Base-by-base conservation (phyloP, 1,284 basidiomycete species). In the Erythrobasidium hasegawianum region DNA sequence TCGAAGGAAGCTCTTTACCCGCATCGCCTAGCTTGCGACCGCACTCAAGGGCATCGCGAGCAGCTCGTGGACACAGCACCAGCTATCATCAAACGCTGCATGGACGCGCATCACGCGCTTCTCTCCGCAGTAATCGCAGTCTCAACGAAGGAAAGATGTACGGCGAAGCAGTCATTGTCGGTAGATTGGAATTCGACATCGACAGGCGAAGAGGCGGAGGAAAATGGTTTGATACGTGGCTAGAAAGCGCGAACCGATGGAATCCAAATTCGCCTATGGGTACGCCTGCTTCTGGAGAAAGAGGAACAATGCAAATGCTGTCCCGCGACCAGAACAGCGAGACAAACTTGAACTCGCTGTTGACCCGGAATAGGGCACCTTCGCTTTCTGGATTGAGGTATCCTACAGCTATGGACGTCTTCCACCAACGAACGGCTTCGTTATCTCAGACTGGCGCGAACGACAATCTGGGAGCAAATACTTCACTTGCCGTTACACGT, bases 151-250 rank as follows among this genome's bases (percentile, higher is more conserved):
- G 45, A 16, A 43, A 50, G 18, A 43, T 57, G 7, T 68, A 47
- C 50, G 60, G 68, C 1, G 57, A 68, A 5, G 62, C 72, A 5
- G 72, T 75, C 13, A 85, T 92, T 67, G 81, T 92, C 29, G 90
- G 89, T 57, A 91, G 90, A 78, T 84, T 92, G 18, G 89, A 92
- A 76, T 91, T 92, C 71, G 88, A 91, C 74, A 87, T 92, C 71
- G 89, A 91, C 75, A 80, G 80, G 52, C 79, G 81, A 57, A 85
- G 81, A 71, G 68, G 69, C 2, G 69, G 59, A 1, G 88, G 87
- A 10, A 79, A 80, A n/a, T 92, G 90, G 89, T 92, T 87, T 71
- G 85, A 86, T 16, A 83, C 84, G 5, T 91, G 89, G 89, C 68
- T 86, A 9, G 68, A 68, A 33, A 33, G 33, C 33, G 33, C 33